Base-by-base conservation (phyloP, 257 asterid genomes). In the Petunia axillaris region DNA sequence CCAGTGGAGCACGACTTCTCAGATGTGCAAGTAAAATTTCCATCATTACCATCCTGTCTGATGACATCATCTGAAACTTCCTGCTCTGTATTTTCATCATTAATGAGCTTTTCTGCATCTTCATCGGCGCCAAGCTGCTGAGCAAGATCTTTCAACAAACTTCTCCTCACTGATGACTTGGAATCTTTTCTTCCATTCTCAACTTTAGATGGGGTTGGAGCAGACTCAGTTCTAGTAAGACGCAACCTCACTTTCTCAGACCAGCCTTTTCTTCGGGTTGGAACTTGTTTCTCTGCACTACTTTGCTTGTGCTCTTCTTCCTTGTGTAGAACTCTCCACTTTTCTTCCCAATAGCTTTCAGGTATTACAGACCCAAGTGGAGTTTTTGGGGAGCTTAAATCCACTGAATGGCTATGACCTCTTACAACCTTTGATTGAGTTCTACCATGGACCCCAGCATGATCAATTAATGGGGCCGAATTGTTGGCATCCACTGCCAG, bases 341-440 rank as follows among this genome's bases (percentile, higher is more conserved):
- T 90, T 82, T 93, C 98, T 85, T 94, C 98, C 98, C 98, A 94
- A 86, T 94, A 94, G 89, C 93, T 91, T 78, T 91, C 91, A 16
- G 87, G 89, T 59, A 89, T 62, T 50, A 86, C 60, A 83, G 64
- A 71, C 62, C 86, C 79, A 85, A 81, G 78, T 39, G 94, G 97
- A 81, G 90, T 89, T 81, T 85, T 85, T 8, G 93, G 78, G 62
- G 63, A 94, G 84, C 96, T 83, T 76, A 88, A 81, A 87, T 90
- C 97, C 11, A 88, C 77, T 8, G 93, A 85, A 79, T 83, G 89
- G 78, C 88, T 91, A 83, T 92, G 94, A 57, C 91, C 91, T 77
- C 97, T 87, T 58, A 79, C 64, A 79, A 63, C 77, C 60, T 66
- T 83, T 5, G 92, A 84, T 85, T 89, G 87, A 79, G 76, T 90